Evolutionary conservation across 2,329 filamentous ascomycete species (phyloP).

Genomic region (Elsinoe perseae): DNA sequence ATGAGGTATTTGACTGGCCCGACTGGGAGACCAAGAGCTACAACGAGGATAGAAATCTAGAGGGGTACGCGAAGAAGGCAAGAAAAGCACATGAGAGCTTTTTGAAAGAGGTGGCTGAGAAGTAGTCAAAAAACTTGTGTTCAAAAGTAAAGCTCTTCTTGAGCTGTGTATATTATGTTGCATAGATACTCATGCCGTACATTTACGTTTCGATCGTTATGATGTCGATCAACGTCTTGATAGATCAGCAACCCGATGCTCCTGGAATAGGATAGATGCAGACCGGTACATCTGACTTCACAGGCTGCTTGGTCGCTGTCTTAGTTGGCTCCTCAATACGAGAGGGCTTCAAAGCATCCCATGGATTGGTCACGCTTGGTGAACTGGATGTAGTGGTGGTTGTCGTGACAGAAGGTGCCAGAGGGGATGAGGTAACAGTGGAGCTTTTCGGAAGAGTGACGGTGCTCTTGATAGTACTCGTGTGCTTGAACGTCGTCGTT

Average conservation of each 20-base stretch:
- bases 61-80: constrained; percentile 28
- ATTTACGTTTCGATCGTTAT: background rate
- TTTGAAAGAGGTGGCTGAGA: constrained; percentile 32
- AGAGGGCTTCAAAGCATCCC: constrained; percentile 1
- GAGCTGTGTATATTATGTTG: constrained; percentile 2
- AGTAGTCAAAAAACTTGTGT: background rate
- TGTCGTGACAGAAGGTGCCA: background rate
- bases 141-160: background rate
- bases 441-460: background rate
- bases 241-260: background rate
- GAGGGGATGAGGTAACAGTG: background rate
- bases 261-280: constrained; percentile 5
- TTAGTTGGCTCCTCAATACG: background rate
- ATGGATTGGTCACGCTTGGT: background rate
- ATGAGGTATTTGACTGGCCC: constrained; percentile 61
- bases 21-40: constrained; percentile 48
- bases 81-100: constrained; percentile 32
- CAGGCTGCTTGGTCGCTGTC: background rate
- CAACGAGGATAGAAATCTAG: constrained; percentile 31
- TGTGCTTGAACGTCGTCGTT: background rate
- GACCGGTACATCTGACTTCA: constrained; percentile 2
- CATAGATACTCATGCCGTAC: background rate
- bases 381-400: background rate
- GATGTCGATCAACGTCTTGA: background rate
- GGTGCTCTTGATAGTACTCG: background rate